A percentile compares a stretch with the other conserved stretches of the same genome.
Evolutionary conservation across 768 basidiomycete species (phyloP).

Genomic region (Chalciporus sphaerocephalus): DNA sequence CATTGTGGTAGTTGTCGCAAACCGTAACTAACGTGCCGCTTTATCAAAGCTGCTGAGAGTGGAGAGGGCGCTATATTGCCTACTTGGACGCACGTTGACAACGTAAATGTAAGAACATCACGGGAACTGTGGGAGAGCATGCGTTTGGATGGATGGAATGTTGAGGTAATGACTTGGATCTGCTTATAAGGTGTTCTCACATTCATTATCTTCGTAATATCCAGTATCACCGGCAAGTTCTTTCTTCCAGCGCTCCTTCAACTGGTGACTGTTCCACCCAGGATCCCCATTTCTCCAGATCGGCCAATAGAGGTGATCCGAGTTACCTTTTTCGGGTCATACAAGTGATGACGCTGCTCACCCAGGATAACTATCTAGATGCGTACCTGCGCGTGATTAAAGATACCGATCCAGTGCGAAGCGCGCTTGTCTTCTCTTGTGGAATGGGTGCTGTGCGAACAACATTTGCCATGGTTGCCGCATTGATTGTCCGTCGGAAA

Average conservation of each 20-base stretch:
- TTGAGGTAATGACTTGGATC: conserved; percentile 54
- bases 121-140: conserved; percentile 81
- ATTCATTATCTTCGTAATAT: conserved; percentile 13
- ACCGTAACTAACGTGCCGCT: conserved; percentile 4
- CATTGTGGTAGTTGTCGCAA: neutral
- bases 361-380: conserved; percentile 90
- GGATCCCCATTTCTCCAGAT: conserved; percentile 93
- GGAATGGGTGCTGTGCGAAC: conserved; percentile 96
- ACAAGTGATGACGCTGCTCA: neutral
- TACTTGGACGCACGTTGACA: conserved; percentile 91
- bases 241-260: neutral
- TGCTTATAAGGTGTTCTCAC: conserved; percentile 1
- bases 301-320: conserved; percentile 75
- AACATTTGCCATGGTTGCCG: conserved; percentile 96
- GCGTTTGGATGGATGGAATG: conserved; percentile 81
- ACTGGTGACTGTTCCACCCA: conserved; percentile 26
- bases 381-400: conserved; percentile 83
- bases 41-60: conserved; percentile 42
- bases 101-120: conserved; percentile 77
- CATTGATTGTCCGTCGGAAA: conserved; percentile 77
- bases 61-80: conserved; percentile 82
- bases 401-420: conserved; percentile 70
- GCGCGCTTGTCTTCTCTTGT: conserved; percentile 89
- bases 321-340: neutral
- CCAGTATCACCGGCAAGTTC: conserved; percentile 72